Base-by-base conservation (phyloP, 768 basidiomycete species). In the Leccinum disarticulatum region DNA sequence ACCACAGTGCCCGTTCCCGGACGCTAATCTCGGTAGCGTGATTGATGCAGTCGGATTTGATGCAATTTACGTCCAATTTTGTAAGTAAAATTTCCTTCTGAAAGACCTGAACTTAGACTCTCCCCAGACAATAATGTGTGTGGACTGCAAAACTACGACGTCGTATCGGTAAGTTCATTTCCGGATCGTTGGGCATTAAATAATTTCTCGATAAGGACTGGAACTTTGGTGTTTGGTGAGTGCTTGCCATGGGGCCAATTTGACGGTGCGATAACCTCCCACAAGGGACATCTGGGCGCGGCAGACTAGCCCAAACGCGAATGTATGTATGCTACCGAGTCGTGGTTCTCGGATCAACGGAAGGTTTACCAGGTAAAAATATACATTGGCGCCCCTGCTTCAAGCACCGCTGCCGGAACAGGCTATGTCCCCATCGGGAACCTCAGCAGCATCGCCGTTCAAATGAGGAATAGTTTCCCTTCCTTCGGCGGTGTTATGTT, bases 31-130 rank as follows among this genome's bases (percentile, higher is more conserved):
- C 7, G 81, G 85, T 10, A 76, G 77, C 9, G 84, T 87, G 22
- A 74, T 90, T 56, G 83, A 88, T 65, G 65, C 77, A 1, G 87
- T 83, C 11, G 78, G 70, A 5, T 91, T 90, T 62, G 89, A 91
- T 73, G 87, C 87, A 2, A 74, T 91, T 60, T 90, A 88, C 66
- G 87, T 90, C 36, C 88, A 88, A 68, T 87, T 90, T 69, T 84
- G 82, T 61, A 35, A 58, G 60, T 41, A 31, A 36, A 28, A 31
- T 19, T 25, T 48, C 53, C 27, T 54, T 56, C 30, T 28, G 19
- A 4, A 43, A 46, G 8, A 14, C 17, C 57, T 22, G 6, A 6
- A 22, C 43, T 43, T 48, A 28, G 57, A 25, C 27, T 31, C 27
- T 31, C 13, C 43, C 14, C 30, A 80, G 80, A 81, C 61, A 77